A percentile compares a stretch with the other conserved stretches of the same genome.
These are phyloP conservation scores for Cladosporium sp. DNA, from an alignment of 2,329 filamentous ascomycete species.

Conservation along the genomic window DNA sequence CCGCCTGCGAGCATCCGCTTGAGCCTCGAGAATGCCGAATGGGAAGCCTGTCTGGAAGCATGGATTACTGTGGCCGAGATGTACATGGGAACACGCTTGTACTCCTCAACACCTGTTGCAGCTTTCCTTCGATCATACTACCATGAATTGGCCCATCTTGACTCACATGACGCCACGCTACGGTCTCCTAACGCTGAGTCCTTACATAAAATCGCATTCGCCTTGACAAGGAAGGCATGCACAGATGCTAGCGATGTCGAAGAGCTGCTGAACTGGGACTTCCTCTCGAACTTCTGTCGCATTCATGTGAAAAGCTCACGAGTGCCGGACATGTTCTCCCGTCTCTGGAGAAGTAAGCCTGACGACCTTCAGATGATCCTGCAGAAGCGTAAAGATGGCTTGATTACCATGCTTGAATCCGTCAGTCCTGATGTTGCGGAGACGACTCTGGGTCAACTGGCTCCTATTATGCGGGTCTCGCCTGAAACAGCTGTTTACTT, in stretches of 20 bases:
- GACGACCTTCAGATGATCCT: constrained; percentile 52
- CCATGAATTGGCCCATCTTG: constrained; percentile 44
- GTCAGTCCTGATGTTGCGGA: constrained; percentile 56
- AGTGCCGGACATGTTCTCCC: constrained; percentile 45
- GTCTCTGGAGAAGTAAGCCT: constrained; percentile 52
- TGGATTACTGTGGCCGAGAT: constrained; percentile 65
- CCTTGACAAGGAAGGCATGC: constrained; percentile 45
- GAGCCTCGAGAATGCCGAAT: constrained; percentile 65
- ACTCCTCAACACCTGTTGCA: constrained; percentile 42
- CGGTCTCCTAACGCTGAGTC: constrained; percentile 38
- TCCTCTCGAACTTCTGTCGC: constrained; percentile 65
- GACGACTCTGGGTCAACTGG: constrained; percentile 54
- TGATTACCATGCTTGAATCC: constrained; percentile 61
- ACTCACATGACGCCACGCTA: constrained; percentile 20
- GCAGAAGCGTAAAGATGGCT: constrained; percentile 55
- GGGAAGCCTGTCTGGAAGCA: constrained; percentile 70
- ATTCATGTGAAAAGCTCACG: constrained; percentile 62
- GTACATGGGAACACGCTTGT: not conserved
- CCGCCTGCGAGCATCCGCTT: constrained; percentile 65
- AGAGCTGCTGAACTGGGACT: constrained; percentile 58
- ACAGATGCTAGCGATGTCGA: constrained; percentile 32
- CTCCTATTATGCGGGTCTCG: constrained; percentile 60
- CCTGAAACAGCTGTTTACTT: constrained; percentile 57
- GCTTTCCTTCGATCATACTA: constrained; percentile 66
- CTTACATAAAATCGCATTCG: constrained; percentile 62